phyloP scores from a whole-genome alignment of 345 rosid genomes.

The Pugionium dolabratum region DNA sequence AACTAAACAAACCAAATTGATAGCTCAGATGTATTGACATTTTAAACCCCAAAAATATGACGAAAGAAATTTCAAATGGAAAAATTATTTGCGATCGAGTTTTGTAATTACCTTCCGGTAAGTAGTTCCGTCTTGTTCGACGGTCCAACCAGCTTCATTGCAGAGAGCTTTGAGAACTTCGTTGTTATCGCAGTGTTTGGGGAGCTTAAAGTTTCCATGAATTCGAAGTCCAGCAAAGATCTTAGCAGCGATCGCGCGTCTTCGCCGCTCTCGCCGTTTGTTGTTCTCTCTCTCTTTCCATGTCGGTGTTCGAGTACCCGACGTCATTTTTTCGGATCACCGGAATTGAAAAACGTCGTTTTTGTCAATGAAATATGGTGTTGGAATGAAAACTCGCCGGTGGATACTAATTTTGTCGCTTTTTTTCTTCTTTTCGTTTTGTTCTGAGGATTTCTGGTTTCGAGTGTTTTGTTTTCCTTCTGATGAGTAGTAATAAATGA shows the following conservation, averaged over 20 bases:
- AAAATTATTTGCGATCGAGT: not conserved
- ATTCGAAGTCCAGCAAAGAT: conserved; percentile 81
- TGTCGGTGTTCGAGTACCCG: conserved; percentile 91
- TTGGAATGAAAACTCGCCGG: conserved; percentile 15
- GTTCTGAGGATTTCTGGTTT: not conserved
- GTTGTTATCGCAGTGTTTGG: conserved; percentile 98
- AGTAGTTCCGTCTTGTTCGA: conserved; percentile 96
- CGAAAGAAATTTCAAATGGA: not conserved
- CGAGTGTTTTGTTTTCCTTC: too few relatives aligned
- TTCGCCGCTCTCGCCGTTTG: conserved; percentile 82
- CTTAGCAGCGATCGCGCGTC: conserved; percentile 98
- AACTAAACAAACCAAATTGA: not conserved
- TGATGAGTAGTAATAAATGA: conserved; percentile 35
- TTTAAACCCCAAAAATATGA: not conserved
- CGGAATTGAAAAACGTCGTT: conserved; percentile 25
- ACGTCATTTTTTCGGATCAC: conserved; percentile 55
- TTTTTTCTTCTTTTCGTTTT: not conserved
- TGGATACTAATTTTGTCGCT: conserved; percentile 22
- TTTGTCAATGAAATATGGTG: too few relatives aligned
- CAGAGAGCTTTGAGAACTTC: conserved; percentile 97
- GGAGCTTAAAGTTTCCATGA: conserved; percentile 92
- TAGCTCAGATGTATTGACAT: conserved; percentile 34
- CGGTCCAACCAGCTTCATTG: conserved; percentile 94
- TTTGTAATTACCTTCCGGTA: conserved; percentile 68
- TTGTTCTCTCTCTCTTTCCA: conserved; percentile 99